These are phyloP conservation scores for Pyrenochaeta sp. DNA, from an alignment of 2,329 filamentous ascomycete species.

Conservation along the genomic window DNA sequence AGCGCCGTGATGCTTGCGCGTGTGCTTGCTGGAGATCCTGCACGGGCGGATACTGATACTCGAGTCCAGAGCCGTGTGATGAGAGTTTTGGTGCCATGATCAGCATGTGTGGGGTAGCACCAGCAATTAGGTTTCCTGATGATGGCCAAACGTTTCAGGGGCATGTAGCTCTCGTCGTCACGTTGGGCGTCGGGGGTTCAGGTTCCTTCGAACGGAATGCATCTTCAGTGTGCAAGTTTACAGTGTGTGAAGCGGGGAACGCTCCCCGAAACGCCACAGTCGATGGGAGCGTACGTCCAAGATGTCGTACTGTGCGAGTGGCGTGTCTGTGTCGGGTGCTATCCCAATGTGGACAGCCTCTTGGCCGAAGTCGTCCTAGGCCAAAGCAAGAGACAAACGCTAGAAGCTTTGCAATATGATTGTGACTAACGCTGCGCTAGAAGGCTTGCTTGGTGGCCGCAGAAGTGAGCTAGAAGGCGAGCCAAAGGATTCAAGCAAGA, in stretches of 20 bases:
- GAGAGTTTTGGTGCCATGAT: slow-evolving; percentile 3
- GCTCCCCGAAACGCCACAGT: not conserved
- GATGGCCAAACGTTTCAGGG: slow-evolving; percentile 6
- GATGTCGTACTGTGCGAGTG: slow-evolving; percentile 1
- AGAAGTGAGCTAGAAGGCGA: slow-evolving; percentile 10
- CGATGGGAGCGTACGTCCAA: not conserved
- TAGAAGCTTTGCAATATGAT: not conserved
- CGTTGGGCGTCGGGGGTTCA: not conserved
- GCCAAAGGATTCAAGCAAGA: no score
- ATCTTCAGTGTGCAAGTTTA: no score
- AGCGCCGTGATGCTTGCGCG: not conserved
- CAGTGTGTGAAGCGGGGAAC: not conserved
- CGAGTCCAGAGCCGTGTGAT: not conserved
- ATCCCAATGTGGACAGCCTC: not conserved
- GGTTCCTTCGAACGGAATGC: no score
- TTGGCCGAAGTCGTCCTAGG: not conserved
- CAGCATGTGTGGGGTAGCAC: slow-evolving; percentile 2
- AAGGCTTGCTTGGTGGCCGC: slow-evolving; percentile 1
- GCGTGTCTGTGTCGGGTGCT: slow-evolving; percentile 1
- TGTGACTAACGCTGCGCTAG: slow-evolving; percentile 2
- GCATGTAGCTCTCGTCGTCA: not conserved
- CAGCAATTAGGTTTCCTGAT: not conserved
- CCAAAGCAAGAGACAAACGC: not conserved
- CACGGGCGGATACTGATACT: not conserved
- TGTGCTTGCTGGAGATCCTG: not conserved